Evolutionary conservation across 1,284 basidiomycete genomes (phyloP).

Genomic region (Vanrija humicola): DNA sequence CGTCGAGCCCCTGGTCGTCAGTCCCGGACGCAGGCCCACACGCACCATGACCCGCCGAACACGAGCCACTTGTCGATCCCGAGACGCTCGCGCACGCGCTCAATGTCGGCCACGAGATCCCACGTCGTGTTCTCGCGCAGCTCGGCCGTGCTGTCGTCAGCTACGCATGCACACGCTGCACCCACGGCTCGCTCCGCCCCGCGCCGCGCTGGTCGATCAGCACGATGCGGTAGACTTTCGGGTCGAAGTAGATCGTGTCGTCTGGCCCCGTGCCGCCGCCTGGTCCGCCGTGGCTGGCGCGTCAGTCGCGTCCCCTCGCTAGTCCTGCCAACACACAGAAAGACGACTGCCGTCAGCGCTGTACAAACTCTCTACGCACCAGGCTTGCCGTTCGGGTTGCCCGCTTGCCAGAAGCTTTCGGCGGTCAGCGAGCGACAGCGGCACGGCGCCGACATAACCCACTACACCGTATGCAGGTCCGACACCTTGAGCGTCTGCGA

Average conservation of each 20-base stretch:
- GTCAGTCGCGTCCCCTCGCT: background rate
- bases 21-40: conserved; percentile 7
- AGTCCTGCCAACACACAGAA: conserved; percentile 52
- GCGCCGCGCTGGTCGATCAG: conserved; percentile 76
- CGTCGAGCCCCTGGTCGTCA: conserved; percentile 68
- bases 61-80: conserved; percentile 79
- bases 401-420: conserved; percentile 70
- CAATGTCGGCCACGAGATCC: conserved; percentile 88
- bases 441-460: conserved; percentile 5
- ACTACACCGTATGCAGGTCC: conserved; percentile 75
- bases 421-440: too few species aligned
- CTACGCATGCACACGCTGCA: too few species aligned
- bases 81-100: conserved; percentile 70
- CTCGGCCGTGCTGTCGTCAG: conserved; percentile 58
- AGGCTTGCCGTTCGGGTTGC: conserved; percentile 67
- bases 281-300: conserved; percentile 28
- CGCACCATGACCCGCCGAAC: conserved; percentile 84
- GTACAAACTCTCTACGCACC: background rate
- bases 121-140: conserved; percentile 88
- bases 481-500: conserved; percentile 67
- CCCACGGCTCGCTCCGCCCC: conserved; percentile 74
- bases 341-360: conserved; percentile 59
- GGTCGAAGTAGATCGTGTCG: conserved; percentile 77
- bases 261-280: conserved; percentile 42
- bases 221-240: conserved; percentile 66